Evolutionary conservation across 2,329 filamentous ascomycete genomes (phyloP).

Genomic region (Diplocarpon rosae): DNA sequence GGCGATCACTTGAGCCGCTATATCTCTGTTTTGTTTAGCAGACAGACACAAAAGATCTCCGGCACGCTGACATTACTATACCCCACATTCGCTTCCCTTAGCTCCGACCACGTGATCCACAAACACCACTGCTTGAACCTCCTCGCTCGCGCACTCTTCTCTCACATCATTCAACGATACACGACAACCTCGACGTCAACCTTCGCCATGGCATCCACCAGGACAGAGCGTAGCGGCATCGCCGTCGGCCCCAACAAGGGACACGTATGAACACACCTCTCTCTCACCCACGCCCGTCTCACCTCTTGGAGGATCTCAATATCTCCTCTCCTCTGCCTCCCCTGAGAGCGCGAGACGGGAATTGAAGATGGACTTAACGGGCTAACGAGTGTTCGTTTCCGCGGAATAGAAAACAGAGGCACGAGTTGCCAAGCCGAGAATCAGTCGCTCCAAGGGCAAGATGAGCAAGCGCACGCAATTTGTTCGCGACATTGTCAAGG

Average conservation of each 20-base stretch:
- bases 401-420: constrained; percentile 66
- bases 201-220: constrained; percentile 45
- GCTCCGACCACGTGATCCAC: too few relatives aligned
- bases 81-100: too few relatives aligned
- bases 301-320: constrained; percentile 65
- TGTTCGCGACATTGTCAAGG: constrained; percentile 94
- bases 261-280: constrained; percentile 41
- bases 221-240: constrained; percentile 43
- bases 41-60: too few relatives aligned
- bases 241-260: constrained; percentile 52
- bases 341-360: constrained; percentile 1
- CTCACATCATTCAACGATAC: too few relatives aligned
- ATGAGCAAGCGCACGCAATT: constrained; percentile 95
- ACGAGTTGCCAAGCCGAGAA: constrained; percentile 65
- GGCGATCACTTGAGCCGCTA: too few relatives aligned
- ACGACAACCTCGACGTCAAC: neutral
- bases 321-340: constrained; percentile 1
- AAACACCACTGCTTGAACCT: too few relatives aligned
- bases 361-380: constrained; percentile 41
- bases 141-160: too few relatives aligned
- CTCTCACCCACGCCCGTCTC: constrained; percentile 35
- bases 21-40: too few relatives aligned
- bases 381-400: constrained; percentile 19
- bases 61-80: too few relatives aligned
- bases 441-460: constrained; percentile 86